Percentiles rank a stretch among this genome's conserved stretches.
phyloP scores from a whole-genome alignment of 257 asterid species.

The Nicotiana tabacum region DNA sequence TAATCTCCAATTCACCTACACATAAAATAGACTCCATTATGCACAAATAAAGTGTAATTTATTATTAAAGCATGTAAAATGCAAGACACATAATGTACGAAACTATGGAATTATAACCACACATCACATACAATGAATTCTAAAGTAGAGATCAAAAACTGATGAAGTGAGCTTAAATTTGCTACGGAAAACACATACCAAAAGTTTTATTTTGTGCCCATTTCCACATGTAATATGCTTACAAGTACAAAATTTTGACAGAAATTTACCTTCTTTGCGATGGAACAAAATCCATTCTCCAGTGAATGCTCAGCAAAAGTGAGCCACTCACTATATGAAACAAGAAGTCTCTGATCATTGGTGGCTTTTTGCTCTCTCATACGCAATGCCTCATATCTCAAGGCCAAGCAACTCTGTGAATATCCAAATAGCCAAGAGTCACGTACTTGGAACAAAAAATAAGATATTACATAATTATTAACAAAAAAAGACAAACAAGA shows the following conservation, averaged over 20 bases:
- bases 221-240: neutral
- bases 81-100: too few relatives aligned
- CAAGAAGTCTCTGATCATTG: conserved; percentile 47
- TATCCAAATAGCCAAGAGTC: conserved; percentile 13
- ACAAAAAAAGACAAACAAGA: neutral
- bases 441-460: neutral
- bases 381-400: conserved; percentile 84
- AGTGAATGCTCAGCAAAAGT: conserved; percentile 60
- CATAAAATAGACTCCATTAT: too few relatives aligned
- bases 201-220: neutral
- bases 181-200: neutral
- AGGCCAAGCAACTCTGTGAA: conserved; percentile 73
- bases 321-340: conserved; percentile 65
- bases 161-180: neutral
- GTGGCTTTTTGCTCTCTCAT: conserved; percentile 61
- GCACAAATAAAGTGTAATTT: too few relatives aligned
- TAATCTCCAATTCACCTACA: too few relatives aligned
- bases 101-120: too few relatives aligned
- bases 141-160: neutral
- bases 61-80: too few relatives aligned
- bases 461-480: too few relatives aligned
- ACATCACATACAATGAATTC: neutral
- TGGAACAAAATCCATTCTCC: conserved; percentile 54
- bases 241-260: neutral
- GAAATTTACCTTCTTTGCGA: conserved; percentile 58